These are phyloP conservation scores for Mortierella sp. DNA, from an alignment of 371 early-diverging fungal species.

Conservation along the genomic window DNA sequence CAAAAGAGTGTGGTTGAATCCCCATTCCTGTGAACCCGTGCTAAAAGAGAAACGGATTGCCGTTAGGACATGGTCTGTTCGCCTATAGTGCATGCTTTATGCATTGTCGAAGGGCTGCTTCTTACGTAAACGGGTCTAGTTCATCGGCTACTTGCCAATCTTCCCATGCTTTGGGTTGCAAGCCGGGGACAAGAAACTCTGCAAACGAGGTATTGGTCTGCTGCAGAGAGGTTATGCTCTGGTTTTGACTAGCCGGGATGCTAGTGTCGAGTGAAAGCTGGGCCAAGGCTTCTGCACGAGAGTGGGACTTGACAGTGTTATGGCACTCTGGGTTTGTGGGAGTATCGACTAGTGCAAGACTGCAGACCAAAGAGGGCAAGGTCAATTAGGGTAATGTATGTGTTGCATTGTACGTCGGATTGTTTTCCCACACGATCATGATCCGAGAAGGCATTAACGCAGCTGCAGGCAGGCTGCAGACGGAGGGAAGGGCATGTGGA, in stretches of 20 bases:
- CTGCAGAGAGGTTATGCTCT: background rate
- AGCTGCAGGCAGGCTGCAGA: too few relatives aligned
- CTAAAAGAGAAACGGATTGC: background rate
- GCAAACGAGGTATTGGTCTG: conserved; percentile 27
- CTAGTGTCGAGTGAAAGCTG: conserved; percentile 20
- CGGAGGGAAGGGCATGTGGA: too few relatives aligned
- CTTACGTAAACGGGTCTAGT: conserved; percentile 36
- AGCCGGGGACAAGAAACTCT: conserved; percentile 50
- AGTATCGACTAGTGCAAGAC: conserved; percentile 30
- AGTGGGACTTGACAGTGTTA: conserved; percentile 11
- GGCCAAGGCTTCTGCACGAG: conserved; percentile 19
- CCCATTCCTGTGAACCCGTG: conserved; percentile 23
- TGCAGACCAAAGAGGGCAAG: background rate
- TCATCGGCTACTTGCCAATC: conserved; percentile 51
- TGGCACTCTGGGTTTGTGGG: conserved; percentile 18
- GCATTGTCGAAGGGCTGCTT: too few relatives aligned
- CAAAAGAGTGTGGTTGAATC: conserved; percentile 15
- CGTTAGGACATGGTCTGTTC: background rate
- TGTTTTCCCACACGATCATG: too few relatives aligned
- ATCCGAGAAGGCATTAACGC: too few relatives aligned
- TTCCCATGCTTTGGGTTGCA: conserved; percentile 52
- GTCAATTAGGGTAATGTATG: too few relatives aligned
- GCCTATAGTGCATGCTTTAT: background rate
- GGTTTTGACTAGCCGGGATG: conserved; percentile 11
- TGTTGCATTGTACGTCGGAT: background rate